A percentile compares a stretch with the other conserved stretches of the same genome.
These are phyloP conservation scores for Triticum turgidum DNA, from an alignment of 176 grass and related monocot genomes.

Conservation along the genomic window DNA sequence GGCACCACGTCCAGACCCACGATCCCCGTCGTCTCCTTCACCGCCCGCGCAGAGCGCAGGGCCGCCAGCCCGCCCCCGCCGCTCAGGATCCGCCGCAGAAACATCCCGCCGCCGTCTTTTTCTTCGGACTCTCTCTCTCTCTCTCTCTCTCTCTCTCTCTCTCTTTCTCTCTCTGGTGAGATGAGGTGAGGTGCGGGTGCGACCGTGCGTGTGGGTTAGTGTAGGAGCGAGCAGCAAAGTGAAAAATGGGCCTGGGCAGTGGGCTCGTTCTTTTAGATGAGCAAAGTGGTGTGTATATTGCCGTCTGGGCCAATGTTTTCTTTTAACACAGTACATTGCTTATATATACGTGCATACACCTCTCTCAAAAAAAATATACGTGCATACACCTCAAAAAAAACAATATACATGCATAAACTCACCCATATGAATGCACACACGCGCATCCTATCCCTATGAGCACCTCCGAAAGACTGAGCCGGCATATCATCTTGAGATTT, in stretches of 20 bases:
- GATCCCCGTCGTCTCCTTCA: constrained; percentile 88
- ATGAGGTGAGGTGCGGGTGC: constrained; percentile 3
- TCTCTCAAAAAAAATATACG: too few species aligned
- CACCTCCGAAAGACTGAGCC: too few species aligned
- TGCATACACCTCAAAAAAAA: too few species aligned
- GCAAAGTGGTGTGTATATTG: not conserved
- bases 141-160: not conserved
- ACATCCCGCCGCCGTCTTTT: constrained; percentile 47
- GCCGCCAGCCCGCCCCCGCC: constrained; percentile 43
- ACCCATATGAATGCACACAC: too few species aligned
- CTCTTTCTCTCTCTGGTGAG: not conserved
- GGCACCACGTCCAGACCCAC: constrained; percentile 88
- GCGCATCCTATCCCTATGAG: too few species aligned
- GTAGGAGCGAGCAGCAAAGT: too few species aligned
- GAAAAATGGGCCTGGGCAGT: too few species aligned
- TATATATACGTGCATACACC: too few species aligned
- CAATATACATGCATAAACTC: too few species aligned
- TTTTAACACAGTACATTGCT: too few species aligned
- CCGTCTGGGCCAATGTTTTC: not conserved
- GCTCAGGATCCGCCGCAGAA: constrained; percentile 78
- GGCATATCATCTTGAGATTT: too few species aligned
- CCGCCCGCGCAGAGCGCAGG: constrained; percentile 46
- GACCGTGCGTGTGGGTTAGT: not conserved
- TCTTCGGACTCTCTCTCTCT: not conserved
- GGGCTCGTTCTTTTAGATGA: too few species aligned